Conservation (phyloP, 1,284 basidiomycete species). For the Wallemia mellicola region DNA sequence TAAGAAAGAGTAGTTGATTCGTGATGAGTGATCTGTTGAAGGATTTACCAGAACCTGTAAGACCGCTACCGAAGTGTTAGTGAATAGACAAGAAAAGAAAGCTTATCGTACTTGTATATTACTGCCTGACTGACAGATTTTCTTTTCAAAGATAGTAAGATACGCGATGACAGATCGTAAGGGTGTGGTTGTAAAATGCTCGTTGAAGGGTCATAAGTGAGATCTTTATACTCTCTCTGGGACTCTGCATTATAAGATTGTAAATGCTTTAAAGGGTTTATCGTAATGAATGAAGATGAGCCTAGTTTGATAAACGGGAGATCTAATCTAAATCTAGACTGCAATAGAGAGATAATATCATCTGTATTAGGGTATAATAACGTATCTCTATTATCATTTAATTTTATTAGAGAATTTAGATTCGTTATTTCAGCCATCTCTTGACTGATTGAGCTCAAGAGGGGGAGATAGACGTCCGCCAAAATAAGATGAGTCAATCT, state of each 20-base stretch:
- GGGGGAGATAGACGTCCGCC: neutral
- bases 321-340: slow-evolving; percentile 57
- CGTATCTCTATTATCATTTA: neutral
- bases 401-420: neutral
- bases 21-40: slow-evolving; percentile 68
- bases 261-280: slow-evolving; percentile 70
- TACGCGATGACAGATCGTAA: slow-evolving; percentile 61
- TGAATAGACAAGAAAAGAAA: neutral
- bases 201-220: slow-evolving; percentile 26
- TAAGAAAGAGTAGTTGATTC: slow-evolving; percentile 60
- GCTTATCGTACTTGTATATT: slow-evolving; percentile 36
- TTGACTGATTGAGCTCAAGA: neutral
- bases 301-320: slow-evolving; percentile 50
- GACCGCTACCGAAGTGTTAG: slow-evolving; percentile 37
- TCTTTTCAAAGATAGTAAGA: slow-evolving; percentile 84
- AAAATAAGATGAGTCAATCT: neutral
- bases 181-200: slow-evolving; percentile 39
- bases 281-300: slow-evolving; percentile 35
- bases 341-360: slow-evolving; percentile 26
- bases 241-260: slow-evolving; percentile 45
- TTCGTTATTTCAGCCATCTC: neutral
- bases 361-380: neutral
- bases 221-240: slow-evolving; percentile 52
- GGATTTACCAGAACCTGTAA: slow-evolving; percentile 76
- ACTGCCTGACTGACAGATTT: slow-evolving; percentile 80